Conservation (phyloP, 345 rosid genomes). For the Gossypium raimondii region DNA sequence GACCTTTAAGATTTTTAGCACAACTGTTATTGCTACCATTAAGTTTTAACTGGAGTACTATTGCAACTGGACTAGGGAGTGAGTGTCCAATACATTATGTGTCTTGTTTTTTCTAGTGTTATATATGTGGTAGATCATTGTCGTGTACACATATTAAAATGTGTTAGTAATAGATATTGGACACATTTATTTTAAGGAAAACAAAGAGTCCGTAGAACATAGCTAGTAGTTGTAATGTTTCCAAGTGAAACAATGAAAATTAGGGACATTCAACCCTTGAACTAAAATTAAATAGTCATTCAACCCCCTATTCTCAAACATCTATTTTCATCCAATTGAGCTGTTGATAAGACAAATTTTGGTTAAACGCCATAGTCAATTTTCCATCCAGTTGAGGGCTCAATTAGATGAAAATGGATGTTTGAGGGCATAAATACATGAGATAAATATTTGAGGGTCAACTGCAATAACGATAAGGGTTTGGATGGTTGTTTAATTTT, state of each 20-base stretch:
- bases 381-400: not conserved
- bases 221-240: not conserved
- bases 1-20: not conserved
- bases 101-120: not conserved
- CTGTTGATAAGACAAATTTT: not conserved
- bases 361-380: not conserved
- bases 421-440: not conserved
- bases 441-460: not conserved
- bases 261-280: not conserved
- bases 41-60: not conserved
- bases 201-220: not conserved
- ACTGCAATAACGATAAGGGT: not conserved
- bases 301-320: not conserved
- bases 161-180: not conserved
- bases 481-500: not conserved
- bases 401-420: not conserved
- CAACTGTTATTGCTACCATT: not conserved
- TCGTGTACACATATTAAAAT: not conserved
- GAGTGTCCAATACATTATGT: not conserved
- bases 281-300: not conserved
- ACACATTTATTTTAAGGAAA: not conserved
- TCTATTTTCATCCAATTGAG: not conserved
- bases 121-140: not conserved
- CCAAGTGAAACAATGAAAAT: not conserved
- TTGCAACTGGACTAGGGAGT: not conserved